Conservation (phyloP, 1,284 basidiomycete genomes). For the Schizophyllum amplum region DNA sequence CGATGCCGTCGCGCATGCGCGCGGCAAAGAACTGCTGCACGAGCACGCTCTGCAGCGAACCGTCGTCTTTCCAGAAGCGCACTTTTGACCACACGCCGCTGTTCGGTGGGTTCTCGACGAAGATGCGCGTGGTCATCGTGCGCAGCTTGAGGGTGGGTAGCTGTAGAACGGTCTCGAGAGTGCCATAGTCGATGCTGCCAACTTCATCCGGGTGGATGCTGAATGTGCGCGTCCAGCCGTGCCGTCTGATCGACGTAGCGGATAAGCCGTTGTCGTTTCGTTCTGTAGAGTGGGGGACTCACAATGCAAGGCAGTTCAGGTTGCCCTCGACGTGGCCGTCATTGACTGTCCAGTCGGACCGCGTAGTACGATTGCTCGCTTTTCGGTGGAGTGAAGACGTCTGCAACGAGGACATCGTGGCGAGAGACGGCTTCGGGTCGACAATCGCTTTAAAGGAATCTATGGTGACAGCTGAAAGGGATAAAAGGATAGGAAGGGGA, state of each 20-base stretch:
- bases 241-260: conserved; percentile 13
- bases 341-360: background rate
- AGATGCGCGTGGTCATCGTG: conserved; percentile 16
- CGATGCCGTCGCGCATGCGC: conserved; percentile 13
- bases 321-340: conserved; percentile 17
- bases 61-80: conserved; percentile 19
- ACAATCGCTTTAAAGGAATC: background rate
- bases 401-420: background rate
- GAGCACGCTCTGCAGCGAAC: conserved; percentile 18
- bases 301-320: conserved; percentile 16
- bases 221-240: conserved; percentile 23
- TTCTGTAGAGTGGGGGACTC: background rate
- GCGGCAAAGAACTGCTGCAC: conserved; percentile 18
- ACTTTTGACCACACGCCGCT: conserved; percentile 19
- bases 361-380: background rate
- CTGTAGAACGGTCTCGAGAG: conserved; percentile 19
- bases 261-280: background rate
- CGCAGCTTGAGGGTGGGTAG: conserved; percentile 19
- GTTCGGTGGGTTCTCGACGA: conserved; percentile 19
- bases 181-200: conserved; percentile 16
- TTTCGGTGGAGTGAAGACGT: background rate
- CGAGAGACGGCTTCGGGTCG: background rate
- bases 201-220: conserved; percentile 17
- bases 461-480: background rate
- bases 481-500: background rate